Conservation (phyloP, 169 alveolate species). For the Eimeria praecox region DNA sequence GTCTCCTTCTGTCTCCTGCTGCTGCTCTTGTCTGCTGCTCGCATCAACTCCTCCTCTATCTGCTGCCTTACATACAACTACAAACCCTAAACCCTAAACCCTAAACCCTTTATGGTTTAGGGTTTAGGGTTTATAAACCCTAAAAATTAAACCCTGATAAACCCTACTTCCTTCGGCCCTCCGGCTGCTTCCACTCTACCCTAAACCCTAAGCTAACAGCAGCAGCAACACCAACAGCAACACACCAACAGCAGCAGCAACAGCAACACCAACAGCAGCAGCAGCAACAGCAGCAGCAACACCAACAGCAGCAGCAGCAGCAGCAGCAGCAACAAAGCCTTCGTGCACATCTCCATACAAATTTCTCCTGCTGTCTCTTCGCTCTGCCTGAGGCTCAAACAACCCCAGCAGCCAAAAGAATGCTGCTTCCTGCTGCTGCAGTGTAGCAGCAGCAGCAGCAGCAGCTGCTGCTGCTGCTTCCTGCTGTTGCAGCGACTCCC, state of each 20-base stretch:
- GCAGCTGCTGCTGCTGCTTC: neutral
- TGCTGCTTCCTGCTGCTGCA: neutral
- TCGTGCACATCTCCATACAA: neutral
- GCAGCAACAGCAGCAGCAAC: neutral
- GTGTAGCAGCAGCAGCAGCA: no score
- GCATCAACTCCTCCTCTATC: no score
- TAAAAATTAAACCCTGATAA: neutral
- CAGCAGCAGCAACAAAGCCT: conserved; percentile 25
- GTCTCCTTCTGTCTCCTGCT: no score
- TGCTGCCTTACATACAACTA: no score
- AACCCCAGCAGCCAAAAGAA: neutral
- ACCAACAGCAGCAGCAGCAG: neutral
- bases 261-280: conserved; percentile 7
- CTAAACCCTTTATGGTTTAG: neutral
- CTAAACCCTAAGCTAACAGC: no score
- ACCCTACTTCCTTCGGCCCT: no score
- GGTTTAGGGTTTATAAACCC: no score
- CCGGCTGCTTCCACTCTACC: no score
- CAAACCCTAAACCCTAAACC: conserved; percentile 26
- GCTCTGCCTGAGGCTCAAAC: neutral
- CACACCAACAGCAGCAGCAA: neutral
- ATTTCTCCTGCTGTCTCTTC: neutral
- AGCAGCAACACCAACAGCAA: no score
- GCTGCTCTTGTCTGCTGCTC: no score
- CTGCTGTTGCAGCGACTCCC: neutral